phyloP scores from a whole-genome alignment of 2,329 filamentous ascomycete species.

The Dryadomyces quercus-mongolicae region DNA sequence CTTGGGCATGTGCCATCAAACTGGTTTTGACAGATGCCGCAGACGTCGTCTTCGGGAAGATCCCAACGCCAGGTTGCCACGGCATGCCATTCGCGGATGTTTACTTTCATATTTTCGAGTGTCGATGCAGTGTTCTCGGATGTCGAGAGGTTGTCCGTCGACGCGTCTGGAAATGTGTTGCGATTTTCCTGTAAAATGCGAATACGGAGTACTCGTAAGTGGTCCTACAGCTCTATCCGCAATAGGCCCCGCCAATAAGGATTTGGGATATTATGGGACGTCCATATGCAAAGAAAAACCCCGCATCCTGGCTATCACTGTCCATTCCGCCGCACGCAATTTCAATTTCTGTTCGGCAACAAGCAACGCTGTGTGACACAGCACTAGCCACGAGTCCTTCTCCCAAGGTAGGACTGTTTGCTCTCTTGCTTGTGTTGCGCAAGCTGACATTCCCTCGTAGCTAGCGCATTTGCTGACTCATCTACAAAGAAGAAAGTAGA shows the following conservation, averaged over 20 bases:
- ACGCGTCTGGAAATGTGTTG: background rate
- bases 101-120: constrained; percentile 67
- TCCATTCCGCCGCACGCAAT: background rate
- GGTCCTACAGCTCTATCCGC: background rate
- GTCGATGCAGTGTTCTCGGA: background rate
- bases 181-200: background rate
- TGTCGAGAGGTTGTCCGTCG: too few relatives aligned
- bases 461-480: background rate
- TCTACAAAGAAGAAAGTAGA: background rate
- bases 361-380: background rate
- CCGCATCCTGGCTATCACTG: background rate
- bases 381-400: background rate
- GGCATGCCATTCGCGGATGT: constrained; percentile 82
- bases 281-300: background rate
- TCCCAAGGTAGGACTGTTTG: background rate
- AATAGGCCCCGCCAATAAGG: background rate
- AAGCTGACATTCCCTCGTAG: background rate
- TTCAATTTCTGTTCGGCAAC: background rate
- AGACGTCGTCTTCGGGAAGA: constrained; percentile 93
- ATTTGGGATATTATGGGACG: background rate
- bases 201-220: background rate
- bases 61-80: constrained; percentile 98
- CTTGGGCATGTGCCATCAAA: constrained; percentile 97
- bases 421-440: background rate
- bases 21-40: constrained; percentile 94